Percentiles rank a stretch among this genome's conserved stretches.
Conservation (phyloP, 2,329 filamentous ascomycete species). For the Colletotrichum neosansevieriae region DNA sequence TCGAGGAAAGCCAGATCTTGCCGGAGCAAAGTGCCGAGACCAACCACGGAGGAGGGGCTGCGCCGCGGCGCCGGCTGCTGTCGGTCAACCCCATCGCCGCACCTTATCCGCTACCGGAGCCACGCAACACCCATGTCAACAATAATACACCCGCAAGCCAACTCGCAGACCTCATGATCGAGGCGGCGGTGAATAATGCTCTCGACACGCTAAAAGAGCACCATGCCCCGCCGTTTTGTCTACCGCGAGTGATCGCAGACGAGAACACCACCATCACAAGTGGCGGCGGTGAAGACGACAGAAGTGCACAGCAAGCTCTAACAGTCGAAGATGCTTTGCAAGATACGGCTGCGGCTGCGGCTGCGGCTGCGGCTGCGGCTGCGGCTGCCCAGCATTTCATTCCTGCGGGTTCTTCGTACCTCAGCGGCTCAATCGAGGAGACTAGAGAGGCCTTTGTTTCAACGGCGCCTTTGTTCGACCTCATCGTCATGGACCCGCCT, state of each 20-base stretch:
- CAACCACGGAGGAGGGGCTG: not conserved
- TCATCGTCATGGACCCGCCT: conserved; percentile 81
- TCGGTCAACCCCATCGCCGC: conserved; percentile 57
- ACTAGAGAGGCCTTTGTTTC: conserved; percentile 55
- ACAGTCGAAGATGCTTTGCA: not conserved
- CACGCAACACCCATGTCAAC: conserved; percentile 53
- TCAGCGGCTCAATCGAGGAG: conserved; percentile 62
- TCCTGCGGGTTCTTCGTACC: conserved; percentile 57
- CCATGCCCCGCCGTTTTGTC: conserved; percentile 59
- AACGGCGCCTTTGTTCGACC: conserved; percentile 67
- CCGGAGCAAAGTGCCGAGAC: conserved; percentile 46
- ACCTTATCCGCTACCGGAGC: conserved; percentile 67
- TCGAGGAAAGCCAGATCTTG: conserved; percentile 73
- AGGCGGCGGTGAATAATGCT: conserved; percentile 59
- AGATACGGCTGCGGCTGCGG: not conserved
- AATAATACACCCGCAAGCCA: conserved; percentile 58
- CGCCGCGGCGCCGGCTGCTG: conserved; percentile 54
- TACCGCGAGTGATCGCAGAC: conserved; percentile 53
- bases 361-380: not conserved
- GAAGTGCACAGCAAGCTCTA: conserved; percentile 8
- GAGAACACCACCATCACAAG: conserved; percentile 25
- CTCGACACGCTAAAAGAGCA: conserved; percentile 51
- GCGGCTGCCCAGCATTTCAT: conserved; percentile 46
- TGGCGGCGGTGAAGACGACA: not conserved
- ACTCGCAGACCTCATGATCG: conserved; percentile 66